phyloP scores from a whole-genome alignment of 345 rosid genomes.

The Triadica sebifera region DNA sequence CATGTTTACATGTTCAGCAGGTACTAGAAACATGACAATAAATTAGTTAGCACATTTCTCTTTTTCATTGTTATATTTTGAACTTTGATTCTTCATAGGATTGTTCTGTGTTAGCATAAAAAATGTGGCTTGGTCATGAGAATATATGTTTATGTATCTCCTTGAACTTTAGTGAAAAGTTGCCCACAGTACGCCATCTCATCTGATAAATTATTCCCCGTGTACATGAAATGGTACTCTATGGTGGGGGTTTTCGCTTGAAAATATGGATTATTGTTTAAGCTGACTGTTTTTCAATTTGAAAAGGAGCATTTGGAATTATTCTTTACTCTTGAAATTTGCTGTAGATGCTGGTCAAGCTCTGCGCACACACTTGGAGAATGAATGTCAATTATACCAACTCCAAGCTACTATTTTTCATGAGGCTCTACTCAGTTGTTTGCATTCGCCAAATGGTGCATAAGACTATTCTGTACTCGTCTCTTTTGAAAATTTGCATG shows the following conservation, averaged over 20 bases:
- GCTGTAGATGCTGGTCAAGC: slow-evolving; percentile 58
- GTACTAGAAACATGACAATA: slow-evolving; percentile 37
- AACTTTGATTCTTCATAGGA: neutral
- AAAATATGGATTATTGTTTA: neutral
- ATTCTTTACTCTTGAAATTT: slow-evolving; percentile 9
- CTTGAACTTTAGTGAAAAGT: neutral
- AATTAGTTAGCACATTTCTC: neutral
- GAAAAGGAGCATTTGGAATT: slow-evolving; percentile 3
- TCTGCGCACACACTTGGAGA: slow-evolving; percentile 58
- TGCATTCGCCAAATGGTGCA: slow-evolving; percentile 47
- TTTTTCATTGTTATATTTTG: neutral
- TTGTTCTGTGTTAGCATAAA: neutral
- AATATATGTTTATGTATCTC: neutral
- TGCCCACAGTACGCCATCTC: neutral
- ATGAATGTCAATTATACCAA: slow-evolving; percentile 49
- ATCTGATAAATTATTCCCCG: neutral
- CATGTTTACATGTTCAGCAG: slow-evolving; percentile 68
- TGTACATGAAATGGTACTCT: neutral
- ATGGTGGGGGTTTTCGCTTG: neutral
- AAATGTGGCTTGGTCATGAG: neutral
- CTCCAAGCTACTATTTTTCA: slow-evolving; percentile 69
- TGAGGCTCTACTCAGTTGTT: slow-evolving; percentile 60
- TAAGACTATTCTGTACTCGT: slow-evolving; percentile 2
- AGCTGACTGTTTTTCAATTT: slow-evolving; percentile 7
- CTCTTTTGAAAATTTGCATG: neutral